Evolutionary conservation across 345 rosid genomes (phyloP).

Genomic region (Fremontodendron californicum): DNA sequence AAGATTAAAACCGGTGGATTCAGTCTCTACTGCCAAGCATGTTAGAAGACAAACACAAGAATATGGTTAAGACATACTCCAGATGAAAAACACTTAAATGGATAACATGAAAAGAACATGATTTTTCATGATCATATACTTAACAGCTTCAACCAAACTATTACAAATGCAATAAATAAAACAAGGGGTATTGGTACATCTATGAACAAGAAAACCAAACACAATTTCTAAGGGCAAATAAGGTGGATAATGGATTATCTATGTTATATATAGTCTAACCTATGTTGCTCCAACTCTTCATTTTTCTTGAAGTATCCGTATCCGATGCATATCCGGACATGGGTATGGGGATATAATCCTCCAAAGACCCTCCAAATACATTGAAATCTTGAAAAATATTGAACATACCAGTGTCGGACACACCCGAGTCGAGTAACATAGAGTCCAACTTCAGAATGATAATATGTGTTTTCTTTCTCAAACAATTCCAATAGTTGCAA

Average conservation of each 20-base stretch:
- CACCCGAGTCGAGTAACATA: too few species aligned
- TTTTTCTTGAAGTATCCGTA: too few species aligned
- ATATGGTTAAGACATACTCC: conserved; percentile 20
- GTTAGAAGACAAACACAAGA: conserved; percentile 13
- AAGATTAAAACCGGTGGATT: conserved; percentile 90
- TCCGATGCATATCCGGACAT: too few species aligned
- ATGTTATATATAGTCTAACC: not conserved
- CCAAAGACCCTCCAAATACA: too few species aligned
- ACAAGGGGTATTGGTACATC: not conserved
- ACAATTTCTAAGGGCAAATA: not conserved
- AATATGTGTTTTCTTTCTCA: not conserved
- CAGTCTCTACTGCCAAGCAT: conserved; percentile 67
- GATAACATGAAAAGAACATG: not conserved
- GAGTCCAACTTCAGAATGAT: not conserved
- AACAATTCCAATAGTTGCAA: not conserved
- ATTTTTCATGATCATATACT: not conserved
- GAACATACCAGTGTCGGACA: too few species aligned
- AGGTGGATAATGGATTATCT: not conserved
- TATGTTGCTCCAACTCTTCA: too few species aligned
- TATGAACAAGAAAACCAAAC: not conserved
- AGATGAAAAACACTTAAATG: not conserved
- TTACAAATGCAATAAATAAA: not conserved
- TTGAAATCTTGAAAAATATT: too few species aligned
- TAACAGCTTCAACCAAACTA: not conserved
- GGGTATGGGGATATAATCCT: too few species aligned